phyloP scores from a whole-genome alignment of 495 filamentous ascomycete genomes.

The Podospora appendiculata region DNA sequence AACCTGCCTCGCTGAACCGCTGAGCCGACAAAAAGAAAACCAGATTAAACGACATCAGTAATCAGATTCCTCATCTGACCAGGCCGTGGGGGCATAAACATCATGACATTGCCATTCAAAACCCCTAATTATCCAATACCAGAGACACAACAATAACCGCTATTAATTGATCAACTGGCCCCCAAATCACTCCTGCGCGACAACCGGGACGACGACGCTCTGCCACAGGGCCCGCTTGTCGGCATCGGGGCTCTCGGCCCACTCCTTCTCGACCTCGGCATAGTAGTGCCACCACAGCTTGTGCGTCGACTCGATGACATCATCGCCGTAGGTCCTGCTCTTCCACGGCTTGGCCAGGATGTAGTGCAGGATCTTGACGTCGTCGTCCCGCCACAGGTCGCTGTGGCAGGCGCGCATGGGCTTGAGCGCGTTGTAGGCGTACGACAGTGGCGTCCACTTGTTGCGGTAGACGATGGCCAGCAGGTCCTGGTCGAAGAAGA shows the following conservation, averaged over 20 bases:
- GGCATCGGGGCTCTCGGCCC: slow-evolving; percentile 17
- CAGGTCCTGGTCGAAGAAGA: slow-evolving; percentile 35
- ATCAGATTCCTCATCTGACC: too few species aligned
- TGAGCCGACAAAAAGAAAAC: too few species aligned
- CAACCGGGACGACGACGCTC: slow-evolving; percentile 29
- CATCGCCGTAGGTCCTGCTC: slow-evolving; percentile 21
- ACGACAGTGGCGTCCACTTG: slow-evolving; percentile 31
- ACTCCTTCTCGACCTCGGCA: slow-evolving; percentile 26
- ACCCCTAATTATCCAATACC: too few species aligned
- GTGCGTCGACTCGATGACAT: slow-evolving; percentile 29
- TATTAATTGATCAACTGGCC: too few species aligned
- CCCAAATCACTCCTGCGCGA: slow-evolving; percentile 22
- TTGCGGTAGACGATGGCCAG: slow-evolving; percentile 29
- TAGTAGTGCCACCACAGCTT: slow-evolving; percentile 33
- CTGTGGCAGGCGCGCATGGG: slow-evolving; percentile 29
- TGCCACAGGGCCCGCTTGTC: slow-evolving; percentile 24
- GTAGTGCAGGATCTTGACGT: slow-evolving; percentile 31
- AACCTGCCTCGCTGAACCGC: too few species aligned
- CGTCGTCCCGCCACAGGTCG: slow-evolving; percentile 22
- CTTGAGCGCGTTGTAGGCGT: slow-evolving; percentile 31
- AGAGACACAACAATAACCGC: too few species aligned
- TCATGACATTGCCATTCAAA: too few species aligned
- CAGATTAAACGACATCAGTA: too few species aligned
- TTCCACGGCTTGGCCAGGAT: slow-evolving; percentile 34
- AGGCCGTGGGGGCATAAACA: too few species aligned